Base-by-base conservation (phyloP, 768 basidiomycete genomes). In the Boletus coccyginus region DNA sequence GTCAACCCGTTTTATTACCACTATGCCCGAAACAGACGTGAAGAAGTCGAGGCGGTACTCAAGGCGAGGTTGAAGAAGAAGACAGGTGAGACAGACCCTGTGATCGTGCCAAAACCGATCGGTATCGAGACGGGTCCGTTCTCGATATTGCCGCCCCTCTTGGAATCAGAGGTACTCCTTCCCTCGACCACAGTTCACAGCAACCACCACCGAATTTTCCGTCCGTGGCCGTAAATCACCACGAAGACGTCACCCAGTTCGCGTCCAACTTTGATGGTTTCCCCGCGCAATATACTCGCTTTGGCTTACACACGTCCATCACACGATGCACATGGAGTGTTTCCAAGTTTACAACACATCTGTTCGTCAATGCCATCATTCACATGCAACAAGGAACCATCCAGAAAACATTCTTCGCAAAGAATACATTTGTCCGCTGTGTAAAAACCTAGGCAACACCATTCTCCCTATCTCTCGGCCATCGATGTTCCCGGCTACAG, bases 1-100 rank as follows among this genome's bases (percentile, higher is more conserved):
- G 89, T 98, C 60, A 90, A 98, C 64, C 94, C 94, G 0, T 97
- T 94, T 74, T 97, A 95, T 76, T 91, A 89, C 66, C 95, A 98
- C 67, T 98, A 97, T 70, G 88, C 92, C 16, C 81, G 94, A 40
- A 98, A 98, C 74, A 87, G 92, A 62, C 82, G 94, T 40, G 92
- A 96, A 64, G 92, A 94, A 68, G 96, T 93, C 24, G 93, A 94
- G 65, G 82, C 78, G 41, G 81, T 90, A 5, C 74, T 95, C 46
- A 79, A 83, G 57, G 81, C 78, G 46, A 78, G 91, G 43, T 62
- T 86, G 50, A 86, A 82, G 77, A 89, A 86, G 76, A 78, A 77
- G 61, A 81, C 79, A 0, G 82, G 84, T 46, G 72, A 79, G 43
- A 67, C 75, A 48, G 85, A 92, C 61, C 81, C 86, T 0, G 85